Evolutionary conservation across 192 early-diverging fungal genomes (phyloP).

Genomic region (Umbelopsis ramanniana): DNA sequence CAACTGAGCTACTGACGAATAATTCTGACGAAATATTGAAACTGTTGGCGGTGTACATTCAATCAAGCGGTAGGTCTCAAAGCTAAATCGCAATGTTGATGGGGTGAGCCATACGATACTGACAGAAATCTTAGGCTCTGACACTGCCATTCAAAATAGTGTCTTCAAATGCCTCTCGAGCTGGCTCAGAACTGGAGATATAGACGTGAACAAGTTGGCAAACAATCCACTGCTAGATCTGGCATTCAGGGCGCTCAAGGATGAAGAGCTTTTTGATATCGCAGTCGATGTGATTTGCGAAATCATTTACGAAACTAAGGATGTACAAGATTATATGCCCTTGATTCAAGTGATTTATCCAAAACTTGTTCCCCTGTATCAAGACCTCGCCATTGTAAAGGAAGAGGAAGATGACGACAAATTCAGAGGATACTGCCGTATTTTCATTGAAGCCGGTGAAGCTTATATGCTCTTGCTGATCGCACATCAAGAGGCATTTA

Average conservation of each 20-base stretch:
- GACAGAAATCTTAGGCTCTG: slow-evolving; percentile 40
- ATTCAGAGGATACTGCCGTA: slow-evolving; percentile 80
- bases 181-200: slow-evolving; percentile 85
- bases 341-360: slow-evolving; percentile 69
- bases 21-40: slow-evolving; percentile 72
- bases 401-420: slow-evolving; percentile 80
- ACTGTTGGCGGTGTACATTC: slow-evolving; percentile 72
- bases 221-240: slow-evolving; percentile 68
- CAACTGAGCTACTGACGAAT: slow-evolving; percentile 62
- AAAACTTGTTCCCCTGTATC: slow-evolving; percentile 54
- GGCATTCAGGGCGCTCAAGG: slow-evolving; percentile 74
- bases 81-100: neutral
- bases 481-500: slow-evolving; percentile 67
- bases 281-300: slow-evolving; percentile 85
- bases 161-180: slow-evolving; percentile 77
- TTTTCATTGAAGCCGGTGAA: slow-evolving; percentile 92
- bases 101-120: neutral
- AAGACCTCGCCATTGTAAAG: slow-evolving; percentile 45
- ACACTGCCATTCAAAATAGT: slow-evolving; percentile 62
- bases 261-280: slow-evolving; percentile 79
- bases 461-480: slow-evolving; percentile 79
- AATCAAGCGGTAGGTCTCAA: slow-evolving; percentile 54
- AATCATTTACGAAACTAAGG: slow-evolving; percentile 74
- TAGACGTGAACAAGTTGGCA: slow-evolving; percentile 64
- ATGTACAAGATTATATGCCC: slow-evolving; percentile 52